phyloP scores from a whole-genome alignment of 2,329 filamentous ascomycete genomes.

The Lecanicillium sp. region DNA sequence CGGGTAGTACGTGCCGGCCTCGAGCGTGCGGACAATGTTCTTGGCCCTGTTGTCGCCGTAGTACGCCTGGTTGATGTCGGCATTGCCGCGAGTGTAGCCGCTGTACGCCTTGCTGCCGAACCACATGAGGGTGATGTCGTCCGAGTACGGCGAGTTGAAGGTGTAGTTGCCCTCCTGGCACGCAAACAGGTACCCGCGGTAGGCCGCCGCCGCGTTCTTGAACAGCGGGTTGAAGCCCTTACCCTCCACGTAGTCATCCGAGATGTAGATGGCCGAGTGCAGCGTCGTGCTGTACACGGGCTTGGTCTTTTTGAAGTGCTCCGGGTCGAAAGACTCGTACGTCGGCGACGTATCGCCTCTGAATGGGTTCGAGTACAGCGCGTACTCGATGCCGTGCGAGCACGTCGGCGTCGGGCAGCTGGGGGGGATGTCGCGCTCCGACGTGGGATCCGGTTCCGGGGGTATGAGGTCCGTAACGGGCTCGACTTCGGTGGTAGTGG shows the following conservation, averaged over 20 bases:
- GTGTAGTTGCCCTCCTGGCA: constrained; percentile 13
- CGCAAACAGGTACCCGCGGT: constrained; percentile 14
- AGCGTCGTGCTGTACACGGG: constrained; percentile 5
- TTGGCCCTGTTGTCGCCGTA: constrained; percentile 11
- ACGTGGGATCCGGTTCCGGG: background rate
- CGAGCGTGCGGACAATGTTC: background rate
- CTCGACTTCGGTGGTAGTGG: background rate
- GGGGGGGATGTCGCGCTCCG: background rate
- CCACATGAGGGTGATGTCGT: constrained; percentile 16
- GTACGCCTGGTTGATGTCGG: constrained; percentile 14
- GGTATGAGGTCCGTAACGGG: background rate
- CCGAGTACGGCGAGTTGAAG: constrained; percentile 14
- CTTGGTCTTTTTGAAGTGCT: constrained; percentile 1
- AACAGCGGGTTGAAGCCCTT: constrained; percentile 6
- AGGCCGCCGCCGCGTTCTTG: constrained; percentile 10
- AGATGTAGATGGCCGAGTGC: constrained; percentile 9
- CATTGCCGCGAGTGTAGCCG: constrained; percentile 10
- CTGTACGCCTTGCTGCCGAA: constrained; percentile 10
- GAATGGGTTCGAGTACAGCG: constrained; percentile 9
- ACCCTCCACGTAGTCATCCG: background rate
- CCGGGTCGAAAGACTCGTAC: constrained; percentile 5
- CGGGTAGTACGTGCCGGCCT: constrained; percentile 15
- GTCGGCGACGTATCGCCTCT: background rate
- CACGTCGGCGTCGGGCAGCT: constrained; percentile 13
- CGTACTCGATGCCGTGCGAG: background rate